Conservation (phyloP, 2,329 filamentous ascomycete genomes). For the Coleophoma crateriformis region DNA sequence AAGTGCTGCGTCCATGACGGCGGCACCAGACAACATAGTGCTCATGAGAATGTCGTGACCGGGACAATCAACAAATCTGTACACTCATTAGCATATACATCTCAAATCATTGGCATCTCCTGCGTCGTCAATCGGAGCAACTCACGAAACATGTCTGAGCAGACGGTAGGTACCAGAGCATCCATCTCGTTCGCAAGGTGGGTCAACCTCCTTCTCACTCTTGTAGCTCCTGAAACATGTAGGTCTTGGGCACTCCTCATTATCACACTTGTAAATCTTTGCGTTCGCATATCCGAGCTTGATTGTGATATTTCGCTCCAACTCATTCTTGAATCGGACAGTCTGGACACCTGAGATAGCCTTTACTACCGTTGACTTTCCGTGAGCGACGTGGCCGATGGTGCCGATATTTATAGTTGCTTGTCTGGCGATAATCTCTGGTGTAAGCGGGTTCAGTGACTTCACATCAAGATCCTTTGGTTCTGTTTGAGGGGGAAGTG, state of each 20-base stretch:
- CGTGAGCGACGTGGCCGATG: slow-evolving; percentile 97
- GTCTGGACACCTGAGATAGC: slow-evolving; percentile 98
- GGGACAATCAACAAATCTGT: slow-evolving; percentile 93
- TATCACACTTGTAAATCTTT: slow-evolving; percentile 99
- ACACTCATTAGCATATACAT: slow-evolving; percentile 19
- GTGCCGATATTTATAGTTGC: slow-evolving; percentile 99
- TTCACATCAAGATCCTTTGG: slow-evolving; percentile 82
- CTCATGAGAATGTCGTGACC: slow-evolving; percentile 99
- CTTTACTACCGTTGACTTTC: slow-evolving; percentile 98
- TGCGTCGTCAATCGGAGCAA: slow-evolving; percentile 16
- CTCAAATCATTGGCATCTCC: neutral
- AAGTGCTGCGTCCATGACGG: slow-evolving; percentile 98
- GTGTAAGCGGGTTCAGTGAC: slow-evolving; percentile 76
- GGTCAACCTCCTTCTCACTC: slow-evolving; percentile 98
- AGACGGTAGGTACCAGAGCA: slow-evolving; percentile 84
- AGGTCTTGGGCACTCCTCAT: slow-evolving; percentile 81
- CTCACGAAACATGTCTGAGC: slow-evolving; percentile 87
- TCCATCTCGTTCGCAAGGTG: slow-evolving; percentile 89
- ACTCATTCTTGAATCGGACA: slow-evolving; percentile 98
- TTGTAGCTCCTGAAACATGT: slow-evolving; percentile 97
- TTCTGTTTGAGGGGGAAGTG: slow-evolving; percentile 85
- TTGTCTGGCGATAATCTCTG: slow-evolving; percentile 95
- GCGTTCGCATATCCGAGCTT: slow-evolving; percentile 99
- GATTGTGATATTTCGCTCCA: slow-evolving; percentile 99
- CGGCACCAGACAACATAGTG: slow-evolving; percentile 98